Evolutionary conservation across 768 basidiomycete genomes (phyloP), one percentile per base, ranked within the genome.

Genomic region (Tylopilus intermedius): DNA sequence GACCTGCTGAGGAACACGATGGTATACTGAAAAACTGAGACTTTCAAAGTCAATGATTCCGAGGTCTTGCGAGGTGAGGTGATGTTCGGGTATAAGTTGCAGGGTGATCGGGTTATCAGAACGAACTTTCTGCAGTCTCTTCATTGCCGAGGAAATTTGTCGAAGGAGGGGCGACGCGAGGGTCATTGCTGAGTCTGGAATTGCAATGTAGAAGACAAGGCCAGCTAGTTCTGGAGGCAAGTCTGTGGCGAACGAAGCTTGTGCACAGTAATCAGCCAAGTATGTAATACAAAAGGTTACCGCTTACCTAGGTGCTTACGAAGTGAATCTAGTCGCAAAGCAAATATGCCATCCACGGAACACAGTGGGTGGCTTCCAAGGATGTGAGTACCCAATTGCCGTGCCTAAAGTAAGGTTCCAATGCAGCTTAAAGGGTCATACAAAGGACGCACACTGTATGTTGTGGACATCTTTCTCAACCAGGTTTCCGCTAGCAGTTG

Each of bases 81-180:
- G 69, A 30, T 79, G 73, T 56, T 90, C 84, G 4, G 90, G 87
- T 41, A 93, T 72, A 57, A 91, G 79, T 51, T 93, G 87, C 53
- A 89, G 79, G 27, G 86, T 72, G 15, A 86, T 73, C 47, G 81
- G 80, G 13, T 66, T 52, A 22, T 75, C 73, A 11, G 76, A 64
- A 45, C 74, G 72, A 11, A 74, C 67, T 65, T 78, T 79, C 50
- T 75, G 64, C 3, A 78, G 68, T 54, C 84, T 84, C 60, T 81
- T 83, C 56, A 83, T 70, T 3, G 82, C 76, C 8, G 80, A 80
- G 49, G 88, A 76, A 27, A 89, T 72, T 63, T 86, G 82, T 18
- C 88, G 82, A n/a, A 90, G 78, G 18, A 78, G 65, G 13, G 80
- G 78, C 0, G 86, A 90, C 9, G 81, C 72, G 3, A 88, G 74